Base-by-base conservation (phyloP, 179 eudicot genomes). In the Corrigiola litoralis region DNA sequence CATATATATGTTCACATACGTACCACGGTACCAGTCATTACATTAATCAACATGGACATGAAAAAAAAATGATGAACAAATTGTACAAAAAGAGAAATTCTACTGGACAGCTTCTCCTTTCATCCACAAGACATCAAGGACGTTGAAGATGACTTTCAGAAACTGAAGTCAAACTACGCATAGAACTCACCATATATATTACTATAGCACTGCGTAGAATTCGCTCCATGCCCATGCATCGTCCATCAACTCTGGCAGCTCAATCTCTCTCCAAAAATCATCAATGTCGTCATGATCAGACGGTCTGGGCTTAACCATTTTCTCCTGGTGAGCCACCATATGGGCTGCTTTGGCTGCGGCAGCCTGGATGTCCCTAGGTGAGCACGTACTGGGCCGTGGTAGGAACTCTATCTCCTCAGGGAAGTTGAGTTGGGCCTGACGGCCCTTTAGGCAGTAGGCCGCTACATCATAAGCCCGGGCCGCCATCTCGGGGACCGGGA, bases 381-480 rank as follows among this genome's bases (percentile, higher is more conserved):
- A 33, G 50, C 63, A 48, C 1, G 72, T 69, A 28, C 65, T 16
- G 10, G 90, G 90, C 73, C 80, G 65, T 1, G 90, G 90, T 5
- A 76, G 49, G 10, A 60, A 66, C 10, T 83, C 76, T 16, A 83
- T 65, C 52, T 78, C 82, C 1, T 71, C 81, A 9, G 91, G 91
- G 50, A 86, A 86, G 23, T 86, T 86, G 6, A 86, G 75, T 58
- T 67, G 81, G 33, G 86, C 88, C 29, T 81, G 81, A 5, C 38
- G 45, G 7, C 91, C 91, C 62, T 79, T 83, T 13, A 86, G 71
- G 20, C 82, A 81, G 17, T 72, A 63, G 25, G 92, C 85, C 0
- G 92, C 92, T 28, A 86, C 88, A 49, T 86, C 92, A 45, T 86
- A 84, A 0, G 92, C 92, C 21, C 84, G 77, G 5, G 92, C 88